Conservation (phyloP, 73 alveolate genomes). For the Uronychia setigera region DNA sequence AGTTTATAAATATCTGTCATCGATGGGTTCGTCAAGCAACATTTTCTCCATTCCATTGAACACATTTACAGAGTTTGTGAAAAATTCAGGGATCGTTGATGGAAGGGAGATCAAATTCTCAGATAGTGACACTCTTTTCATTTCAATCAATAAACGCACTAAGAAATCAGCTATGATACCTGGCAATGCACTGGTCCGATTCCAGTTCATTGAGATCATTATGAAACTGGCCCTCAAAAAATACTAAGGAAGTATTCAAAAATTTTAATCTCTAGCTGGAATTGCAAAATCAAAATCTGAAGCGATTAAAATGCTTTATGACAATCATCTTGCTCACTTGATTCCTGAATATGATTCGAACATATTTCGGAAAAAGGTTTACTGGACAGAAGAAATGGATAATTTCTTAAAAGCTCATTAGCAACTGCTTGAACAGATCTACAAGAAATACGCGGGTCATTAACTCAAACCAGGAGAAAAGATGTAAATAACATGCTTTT, state of each 20-base stretch:
- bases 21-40: slow-evolving; percentile 24
- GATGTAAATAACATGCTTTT: slow-evolving; percentile 47
- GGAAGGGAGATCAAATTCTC: slow-evolving; percentile 22
- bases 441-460: slow-evolving; percentile 68
- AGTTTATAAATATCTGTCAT: slow-evolving; percentile 26
- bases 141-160: slow-evolving; percentile 38
- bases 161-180: slow-evolving; percentile 61
- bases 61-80: slow-evolving; percentile 7
- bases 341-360: background rate
- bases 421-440: slow-evolving; percentile 76
- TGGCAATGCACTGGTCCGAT: slow-evolving; percentile 63
- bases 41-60: slow-evolving; percentile 11
- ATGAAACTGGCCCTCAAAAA: slow-evolving; percentile 50
- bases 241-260: slow-evolving; percentile 28
- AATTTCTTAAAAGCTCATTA: slow-evolving; percentile 75
- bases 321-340: slow-evolving; percentile 11
- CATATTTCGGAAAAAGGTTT: slow-evolving; percentile 60
- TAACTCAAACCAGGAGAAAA: slow-evolving; percentile 60
- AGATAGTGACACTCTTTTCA: slow-evolving; percentile 50
- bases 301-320: slow-evolving; percentile 18
- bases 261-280: background rate
- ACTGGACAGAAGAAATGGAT: slow-evolving; percentile 87
- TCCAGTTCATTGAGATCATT: slow-evolving; percentile 56
- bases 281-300: background rate
- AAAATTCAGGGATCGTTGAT: background rate